These are phyloP conservation scores for Podospora pseudoanserina DNA, from an alignment of 495 filamentous ascomycete species.

Conservation along the genomic window DNA sequence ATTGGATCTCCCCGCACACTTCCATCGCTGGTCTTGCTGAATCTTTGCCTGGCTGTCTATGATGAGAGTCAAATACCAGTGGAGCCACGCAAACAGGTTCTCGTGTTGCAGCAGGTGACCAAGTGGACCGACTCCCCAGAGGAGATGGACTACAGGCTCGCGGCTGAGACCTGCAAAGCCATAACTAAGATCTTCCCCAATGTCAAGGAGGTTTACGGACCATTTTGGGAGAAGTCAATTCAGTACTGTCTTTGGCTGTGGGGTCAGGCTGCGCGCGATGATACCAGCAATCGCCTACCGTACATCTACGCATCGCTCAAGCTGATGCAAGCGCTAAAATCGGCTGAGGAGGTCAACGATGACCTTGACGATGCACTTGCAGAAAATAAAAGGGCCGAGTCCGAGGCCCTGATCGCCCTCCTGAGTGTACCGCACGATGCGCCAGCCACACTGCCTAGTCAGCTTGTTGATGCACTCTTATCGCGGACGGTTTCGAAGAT, in stretches of 20 bases:
- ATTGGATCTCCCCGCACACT: conserved; percentile 38
- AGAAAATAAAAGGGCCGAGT: conserved; percentile 46
- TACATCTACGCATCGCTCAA: conserved; percentile 66
- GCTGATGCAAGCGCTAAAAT: conserved; percentile 59
- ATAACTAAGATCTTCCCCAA: conserved; percentile 64
- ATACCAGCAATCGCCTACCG: conserved; percentile 45
- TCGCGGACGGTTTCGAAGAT: conserved; percentile 59
- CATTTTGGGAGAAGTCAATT: conserved; percentile 72
- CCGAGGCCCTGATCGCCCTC: conserved; percentile 58
- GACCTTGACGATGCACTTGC: conserved; percentile 74
- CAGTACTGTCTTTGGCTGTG: conserved; percentile 55
- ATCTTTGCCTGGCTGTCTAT: conserved; percentile 43
- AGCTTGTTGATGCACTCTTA: conserved; percentile 65
- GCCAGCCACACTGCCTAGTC: conserved; percentile 32
- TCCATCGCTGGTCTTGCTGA: conserved; percentile 42
- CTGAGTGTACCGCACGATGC: conserved; percentile 46
- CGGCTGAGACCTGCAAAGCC: conserved; percentile 58
- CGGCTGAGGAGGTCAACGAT: conserved; percentile 69
- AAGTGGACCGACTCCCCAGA: conserved; percentile 59
- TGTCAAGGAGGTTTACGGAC: conserved; percentile 74
- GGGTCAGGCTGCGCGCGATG: conserved; percentile 40
- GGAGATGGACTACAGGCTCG: conserved; percentile 48
- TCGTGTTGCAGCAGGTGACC: conserved; percentile 74
- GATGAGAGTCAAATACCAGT: conserved; percentile 47
- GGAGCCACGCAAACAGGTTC: conserved; percentile 75